phyloP scores from a whole-genome alignment of 139 green algal genomes.

The Mesotaenium endlicherianum region DNA sequence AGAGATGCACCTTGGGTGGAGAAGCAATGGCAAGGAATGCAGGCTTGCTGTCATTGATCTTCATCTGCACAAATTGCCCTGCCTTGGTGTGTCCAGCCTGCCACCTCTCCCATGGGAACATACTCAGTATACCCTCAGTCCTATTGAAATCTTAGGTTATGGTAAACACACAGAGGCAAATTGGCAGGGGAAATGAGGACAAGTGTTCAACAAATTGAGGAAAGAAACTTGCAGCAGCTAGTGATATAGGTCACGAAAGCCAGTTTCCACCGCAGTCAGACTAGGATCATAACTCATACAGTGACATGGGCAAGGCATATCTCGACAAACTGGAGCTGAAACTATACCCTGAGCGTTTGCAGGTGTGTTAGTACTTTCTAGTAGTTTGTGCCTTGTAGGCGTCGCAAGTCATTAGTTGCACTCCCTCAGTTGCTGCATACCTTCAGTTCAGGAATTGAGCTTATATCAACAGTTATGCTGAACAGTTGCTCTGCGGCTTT shows the following conservation, averaged over 20 bases:
- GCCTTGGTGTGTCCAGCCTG: constrained; percentile 70
- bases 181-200: too few species aligned
- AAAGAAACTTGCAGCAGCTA: neutral
- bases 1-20: constrained; percentile 43
- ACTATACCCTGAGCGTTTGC: neutral
- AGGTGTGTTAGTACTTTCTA: neutral
- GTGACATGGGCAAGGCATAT: neutral
- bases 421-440: neutral
- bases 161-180: neutral
- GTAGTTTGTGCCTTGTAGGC: neutral
- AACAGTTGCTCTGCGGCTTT: neutral
- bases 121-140: neutral
- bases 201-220: too few species aligned
- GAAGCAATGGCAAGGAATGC: constrained; percentile 90
- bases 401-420: neutral
- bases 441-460: neutral
- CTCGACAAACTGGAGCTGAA: neutral
- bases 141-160: neutral
- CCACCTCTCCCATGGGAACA: neutral
- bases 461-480: neutral
- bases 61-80: constrained; percentile 83
- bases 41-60: constrained; percentile 72
- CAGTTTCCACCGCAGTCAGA: neutral
- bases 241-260: neutral
- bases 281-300: neutral